Evolutionary conservation across 2,329 filamentous ascomycete genomes (phyloP).

Genomic region (Tolypocladium pustulatum): DNA sequence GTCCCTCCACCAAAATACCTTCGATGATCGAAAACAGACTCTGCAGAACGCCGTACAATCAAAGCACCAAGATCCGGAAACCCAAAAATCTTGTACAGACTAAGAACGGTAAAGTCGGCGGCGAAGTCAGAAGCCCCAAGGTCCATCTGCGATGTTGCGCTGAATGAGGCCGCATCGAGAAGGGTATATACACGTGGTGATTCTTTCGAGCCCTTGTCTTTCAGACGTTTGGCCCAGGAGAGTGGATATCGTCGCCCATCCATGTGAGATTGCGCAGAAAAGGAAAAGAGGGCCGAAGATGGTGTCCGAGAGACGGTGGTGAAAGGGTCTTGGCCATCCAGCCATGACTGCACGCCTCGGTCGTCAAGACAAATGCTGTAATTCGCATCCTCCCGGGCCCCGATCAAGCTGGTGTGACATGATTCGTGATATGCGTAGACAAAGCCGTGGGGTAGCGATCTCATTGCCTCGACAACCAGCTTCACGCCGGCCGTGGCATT

Average conservation of each 20-base stretch:
- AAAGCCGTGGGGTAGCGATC: constrained; percentile 60
- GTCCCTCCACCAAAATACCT: constrained; percentile 92
- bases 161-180: constrained; percentile 74
- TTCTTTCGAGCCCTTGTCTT: constrained; percentile 12
- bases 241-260: constrained; percentile 68
- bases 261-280: constrained; percentile 89
- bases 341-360: constrained; percentile 53
- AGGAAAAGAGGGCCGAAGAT: constrained; percentile 54
- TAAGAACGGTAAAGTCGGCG: constrained; percentile 79
- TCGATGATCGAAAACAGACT: constrained; percentile 51
- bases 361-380: constrained; percentile 58
- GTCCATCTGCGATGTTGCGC: constrained; percentile 67
- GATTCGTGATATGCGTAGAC: constrained; percentile 75
- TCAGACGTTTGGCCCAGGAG: constrained; percentile 49
- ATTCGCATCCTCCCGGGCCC: constrained; percentile 61
- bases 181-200: constrained; percentile 48
- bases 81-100: constrained; percentile 96
- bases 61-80: constrained; percentile 86
- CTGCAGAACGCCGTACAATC: constrained; percentile 65
- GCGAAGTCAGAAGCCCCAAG: constrained; percentile 48
- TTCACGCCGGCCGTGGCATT: constrained; percentile 92
- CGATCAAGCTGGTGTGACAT: constrained; percentile 79
- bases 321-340: constrained; percentile 29
- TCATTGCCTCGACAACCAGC: constrained; percentile 68
- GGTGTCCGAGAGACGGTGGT: constrained; percentile 8